Evolutionary conservation across 1,284 basidiomycete species (phyloP), one percentile per base, ranked within the genome.

Genomic region (Trichosporon sp.): DNA sequence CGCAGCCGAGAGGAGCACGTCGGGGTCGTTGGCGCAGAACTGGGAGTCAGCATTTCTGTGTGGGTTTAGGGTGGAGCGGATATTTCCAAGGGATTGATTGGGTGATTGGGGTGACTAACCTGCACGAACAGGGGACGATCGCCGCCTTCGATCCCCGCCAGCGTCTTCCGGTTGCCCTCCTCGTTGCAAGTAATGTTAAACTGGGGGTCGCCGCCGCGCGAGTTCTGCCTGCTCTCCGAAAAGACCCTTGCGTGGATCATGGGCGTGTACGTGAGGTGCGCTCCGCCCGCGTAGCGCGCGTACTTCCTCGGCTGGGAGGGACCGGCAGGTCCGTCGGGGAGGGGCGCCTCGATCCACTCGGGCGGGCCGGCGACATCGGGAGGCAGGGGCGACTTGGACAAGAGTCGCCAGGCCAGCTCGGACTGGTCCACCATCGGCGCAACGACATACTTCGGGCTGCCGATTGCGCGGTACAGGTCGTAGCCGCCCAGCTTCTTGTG

Each of bases 361-460:
- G 77, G 73, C 6, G 76, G 75, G 38, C 80, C 80, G 19, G 75
- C 73, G 4, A 79, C 4, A 21, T 69, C 40, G 10, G 70, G 72
- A 19, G 75, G 78, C 43, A 95, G 93, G 78, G 97, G 94, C 71
- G 91, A 86, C 68, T 96, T 88, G 8, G 92, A 92, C n/a, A 98
- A 85, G 71, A 91, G 89, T 73, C 96, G 88, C 93, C 94, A 99
- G 12, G 94, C 93, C 80, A 98, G 88, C 83, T 98, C 96, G 78
- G 92, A 94, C 85, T 96, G 94, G 83, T 98, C 96, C 0, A 98
- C 96, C 96, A 98, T 98, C 8, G 96, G 96, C 11, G 94, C 96
- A 11, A 98, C 93, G 59, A 98, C 88, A 80, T 89, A 90, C 82
- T 92, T 93, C 8, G 96, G 93, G 76, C 90, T 91, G 6, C 92